These are phyloP conservation scores for Blastobotrys aristatus DNA, from an alignment of 1,139 yeast genomes.

Conservation along the genomic window DNA sequence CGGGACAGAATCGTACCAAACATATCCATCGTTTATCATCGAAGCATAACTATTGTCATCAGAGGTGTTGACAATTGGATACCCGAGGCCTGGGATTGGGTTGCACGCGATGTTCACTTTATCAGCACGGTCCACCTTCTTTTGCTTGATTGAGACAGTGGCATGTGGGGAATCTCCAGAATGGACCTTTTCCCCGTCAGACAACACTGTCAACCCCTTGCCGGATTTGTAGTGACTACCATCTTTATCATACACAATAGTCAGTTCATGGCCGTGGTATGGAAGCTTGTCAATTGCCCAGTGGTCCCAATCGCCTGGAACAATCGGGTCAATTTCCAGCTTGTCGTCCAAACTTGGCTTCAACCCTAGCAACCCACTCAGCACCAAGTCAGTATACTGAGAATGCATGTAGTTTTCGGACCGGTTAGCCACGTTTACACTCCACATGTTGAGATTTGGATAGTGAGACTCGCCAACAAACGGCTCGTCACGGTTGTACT, in stretches of 20 bases:
- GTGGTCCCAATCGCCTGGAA: not conserved
- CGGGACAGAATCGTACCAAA: conserved; percentile 2
- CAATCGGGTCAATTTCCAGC: conserved; percentile 1
- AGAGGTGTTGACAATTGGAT: not conserved
- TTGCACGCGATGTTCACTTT: conserved; percentile 2
- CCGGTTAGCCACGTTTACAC: not conserved
- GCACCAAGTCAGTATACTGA: not conserved
- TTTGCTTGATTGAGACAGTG: not conserved
- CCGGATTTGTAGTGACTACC: not conserved
- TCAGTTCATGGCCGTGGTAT: not conserved
- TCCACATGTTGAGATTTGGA: not conserved
- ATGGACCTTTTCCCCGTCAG: not conserved
- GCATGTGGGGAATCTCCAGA: not conserved
- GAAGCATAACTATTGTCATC: not conserved
- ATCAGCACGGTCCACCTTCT: not conserved
- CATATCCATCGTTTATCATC: conserved; percentile 1
- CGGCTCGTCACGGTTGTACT: conserved; percentile 1
- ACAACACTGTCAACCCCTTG: conserved; percentile 3
- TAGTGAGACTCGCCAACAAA: conserved; percentile 4
- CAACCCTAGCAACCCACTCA: conserved; percentile 2
- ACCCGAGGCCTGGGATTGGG: not conserved
- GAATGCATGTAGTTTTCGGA: conserved; percentile 5
- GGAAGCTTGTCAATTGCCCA: conserved; percentile 1
- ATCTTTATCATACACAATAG: not conserved
- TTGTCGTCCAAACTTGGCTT: not conserved